phyloP scores from a whole-genome alignment of 1,284 basidiomycete species.

The Trichosporon inkin region DNA sequence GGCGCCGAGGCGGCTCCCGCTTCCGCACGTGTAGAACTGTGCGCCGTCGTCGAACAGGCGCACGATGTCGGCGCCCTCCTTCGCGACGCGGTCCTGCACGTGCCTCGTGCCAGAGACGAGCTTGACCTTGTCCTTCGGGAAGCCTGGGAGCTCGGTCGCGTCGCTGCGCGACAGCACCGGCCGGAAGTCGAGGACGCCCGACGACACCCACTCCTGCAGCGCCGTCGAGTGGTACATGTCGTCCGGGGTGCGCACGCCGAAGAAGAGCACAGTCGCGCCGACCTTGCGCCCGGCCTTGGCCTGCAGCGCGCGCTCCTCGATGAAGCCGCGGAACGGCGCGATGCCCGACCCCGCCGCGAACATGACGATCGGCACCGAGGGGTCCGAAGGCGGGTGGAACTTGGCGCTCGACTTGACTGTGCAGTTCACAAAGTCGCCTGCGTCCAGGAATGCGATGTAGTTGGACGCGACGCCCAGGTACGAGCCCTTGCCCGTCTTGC shows the following conservation, averaged over 20 bases:
- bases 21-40: slow-evolving; percentile 57
- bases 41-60: slow-evolving; percentile 50
- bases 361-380: slow-evolving; percentile 53
- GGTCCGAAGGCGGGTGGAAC: slow-evolving; percentile 56
- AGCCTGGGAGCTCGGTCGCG: neutral
- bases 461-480: slow-evolving; percentile 57
- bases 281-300: slow-evolving; percentile 54
- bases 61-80: slow-evolving; percentile 51
- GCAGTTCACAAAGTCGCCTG: slow-evolving; percentile 54
- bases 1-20: slow-evolving; percentile 24
- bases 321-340: slow-evolving; percentile 58
- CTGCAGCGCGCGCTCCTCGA: slow-evolving; percentile 57
- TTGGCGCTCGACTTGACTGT: slow-evolving; percentile 53
- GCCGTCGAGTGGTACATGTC: slow-evolving; percentile 56
- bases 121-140: slow-evolving; percentile 4
- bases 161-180: slow-evolving; percentile 54
- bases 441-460: slow-evolving; percentile 53
- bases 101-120: slow-evolving; percentile 9
- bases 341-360: slow-evolving; percentile 57
- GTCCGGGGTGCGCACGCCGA: slow-evolving; percentile 54
- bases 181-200: slow-evolving; percentile 55
- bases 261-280: slow-evolving; percentile 54
- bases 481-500: slow-evolving; percentile 35
- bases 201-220: slow-evolving; percentile 52
- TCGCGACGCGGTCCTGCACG: slow-evolving; percentile 53